Conservation (phyloP, 1,139 yeast species). For the Pichia norvegensis region DNA sequence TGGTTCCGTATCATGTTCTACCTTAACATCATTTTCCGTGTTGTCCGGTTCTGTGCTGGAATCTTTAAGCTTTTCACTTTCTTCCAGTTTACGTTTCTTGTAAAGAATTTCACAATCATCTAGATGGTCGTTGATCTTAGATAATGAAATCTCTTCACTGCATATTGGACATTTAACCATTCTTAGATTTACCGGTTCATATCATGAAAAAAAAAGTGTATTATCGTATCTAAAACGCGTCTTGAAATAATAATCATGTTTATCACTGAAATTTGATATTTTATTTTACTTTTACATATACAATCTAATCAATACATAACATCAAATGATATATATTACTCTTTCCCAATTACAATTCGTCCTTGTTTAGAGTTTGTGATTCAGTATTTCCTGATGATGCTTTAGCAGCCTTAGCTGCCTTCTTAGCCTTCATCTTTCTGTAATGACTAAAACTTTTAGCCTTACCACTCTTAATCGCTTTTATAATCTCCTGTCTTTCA, state of each 20-base stretch:
- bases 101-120: slow-evolving; percentile 23
- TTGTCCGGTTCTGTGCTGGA: neutral
- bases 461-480: slow-evolving; percentile 20
- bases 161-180: slow-evolving; percentile 31
- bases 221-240: neutral
- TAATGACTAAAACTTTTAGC: slow-evolving; percentile 20
- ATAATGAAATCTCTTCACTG: slow-evolving; percentile 20
- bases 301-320: no score
- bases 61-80: neutral
- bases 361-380: neutral
- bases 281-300: no score
- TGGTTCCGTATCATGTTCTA: neutral
- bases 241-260: no score
- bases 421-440: slow-evolving; percentile 8
- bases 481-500: slow-evolving; percentile 17
- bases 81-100: neutral
- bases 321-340: no score
- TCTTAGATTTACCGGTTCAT: neutral
- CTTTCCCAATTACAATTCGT: neutral
- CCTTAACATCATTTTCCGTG: neutral
- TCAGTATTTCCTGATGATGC: neutral
- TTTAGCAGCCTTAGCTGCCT: slow-evolving; percentile 2
- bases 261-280: no score
- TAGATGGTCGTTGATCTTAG: slow-evolving; percentile 25
- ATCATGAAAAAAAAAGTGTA: no score